Base-by-base conservation (phyloP, 139 green algal genomes). In the Desmodesmus armatus region DNA sequence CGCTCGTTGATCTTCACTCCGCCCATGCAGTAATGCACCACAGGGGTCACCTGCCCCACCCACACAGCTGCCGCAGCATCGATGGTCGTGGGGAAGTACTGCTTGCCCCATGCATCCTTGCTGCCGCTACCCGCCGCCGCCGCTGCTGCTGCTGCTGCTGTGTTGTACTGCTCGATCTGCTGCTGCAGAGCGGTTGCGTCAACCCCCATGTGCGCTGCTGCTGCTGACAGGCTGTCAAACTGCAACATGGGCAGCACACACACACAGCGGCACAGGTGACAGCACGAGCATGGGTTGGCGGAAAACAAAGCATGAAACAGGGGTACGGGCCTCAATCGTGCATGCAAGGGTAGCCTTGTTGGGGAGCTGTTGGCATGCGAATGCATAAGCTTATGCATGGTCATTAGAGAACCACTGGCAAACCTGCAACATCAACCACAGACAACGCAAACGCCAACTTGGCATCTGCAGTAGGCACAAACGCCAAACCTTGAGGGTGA, bases 1-100 rank as follows among this genome's bases (percentile, higher is more conserved):
- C 90, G 83, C 35, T 70, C 72, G 21, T 87, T 89, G 67, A 94
- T 90, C 62, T 84, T 73, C 43, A 96, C 51, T 0, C 91, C 93
- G 15, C 92, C 92, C 95, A 98, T 98, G 23, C 87, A 94, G 93
- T 98, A 98, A 74, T 98, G 95, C 39, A 95, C 89, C 41, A 95
- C 94, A 5, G 95, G 95, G 0, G 89, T 93, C 29, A 98, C 87
- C 21, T 77, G 80, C 0, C 86, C 89, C 31, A 93, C 58, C 49
- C 87, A 93, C 37, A 96, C 72, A 11, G 66, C 25, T 21, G 40
- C 62, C 0, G 80, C 55, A 3, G 75, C 41, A 27, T 92, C 74
- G 1, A 92, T 66, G 25, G 73, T 62, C n/a, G 40, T 53, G 2
- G 91, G 90, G 43, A 95, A 96, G 25, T 87, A 86, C 9, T 60